Percentiles rank a stretch among this genome's conserved stretches.
Evolutionary conservation across 2,329 filamentous ascomycete species (phyloP).

Genomic region (Colletotrichum destructivum): DNA sequence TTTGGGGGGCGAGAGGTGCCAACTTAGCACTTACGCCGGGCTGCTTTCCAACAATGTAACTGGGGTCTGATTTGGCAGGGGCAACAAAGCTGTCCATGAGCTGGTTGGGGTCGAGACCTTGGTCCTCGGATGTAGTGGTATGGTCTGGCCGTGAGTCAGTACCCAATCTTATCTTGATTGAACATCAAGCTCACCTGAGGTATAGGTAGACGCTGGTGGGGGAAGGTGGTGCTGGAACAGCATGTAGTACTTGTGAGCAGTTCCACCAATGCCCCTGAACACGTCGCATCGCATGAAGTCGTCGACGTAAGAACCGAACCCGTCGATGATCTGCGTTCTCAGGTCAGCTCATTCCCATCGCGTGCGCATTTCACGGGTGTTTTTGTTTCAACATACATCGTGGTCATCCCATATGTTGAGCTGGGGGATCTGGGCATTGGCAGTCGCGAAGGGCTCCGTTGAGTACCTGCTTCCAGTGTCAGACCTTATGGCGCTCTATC

Average conservation of each 20-base stretch:
- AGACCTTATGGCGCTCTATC: conserved; percentile 64
- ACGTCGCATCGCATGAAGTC: conserved; percentile 94
- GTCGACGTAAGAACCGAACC: conserved; percentile 93
- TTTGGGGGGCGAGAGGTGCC: conserved; percentile 61
- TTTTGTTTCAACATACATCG: conserved; percentile 67
- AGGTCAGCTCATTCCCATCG: neutral
- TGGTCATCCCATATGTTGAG: conserved; percentile 99
- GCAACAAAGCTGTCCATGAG: conserved; percentile 82
- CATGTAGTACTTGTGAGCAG: conserved; percentile 98
- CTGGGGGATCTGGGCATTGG: conserved; percentile 94
- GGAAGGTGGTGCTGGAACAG: conserved; percentile 96
- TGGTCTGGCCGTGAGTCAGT: conserved; percentile 42
- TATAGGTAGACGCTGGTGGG: conserved; percentile 88
- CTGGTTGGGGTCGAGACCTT: conserved; percentile 79
- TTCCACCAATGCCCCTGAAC: conserved; percentile 91
- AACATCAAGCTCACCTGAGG: conserved; percentile 70
- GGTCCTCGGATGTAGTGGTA: conserved; percentile 44
- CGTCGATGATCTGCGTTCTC: conserved; percentile 82
- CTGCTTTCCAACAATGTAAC: conserved; percentile 83
- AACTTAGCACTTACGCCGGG: conserved; percentile 76
- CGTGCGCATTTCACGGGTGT: conserved; percentile 38
- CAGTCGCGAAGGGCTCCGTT: conserved; percentile 86
- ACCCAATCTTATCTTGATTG: conserved; percentile 44
- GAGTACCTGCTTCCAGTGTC: conserved; percentile 72
- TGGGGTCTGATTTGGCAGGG: conserved; percentile 69